Evolutionary conservation across 352 stramenopile genomes (phyloP).

Genomic region (Globisporangium irregulare): DNA sequence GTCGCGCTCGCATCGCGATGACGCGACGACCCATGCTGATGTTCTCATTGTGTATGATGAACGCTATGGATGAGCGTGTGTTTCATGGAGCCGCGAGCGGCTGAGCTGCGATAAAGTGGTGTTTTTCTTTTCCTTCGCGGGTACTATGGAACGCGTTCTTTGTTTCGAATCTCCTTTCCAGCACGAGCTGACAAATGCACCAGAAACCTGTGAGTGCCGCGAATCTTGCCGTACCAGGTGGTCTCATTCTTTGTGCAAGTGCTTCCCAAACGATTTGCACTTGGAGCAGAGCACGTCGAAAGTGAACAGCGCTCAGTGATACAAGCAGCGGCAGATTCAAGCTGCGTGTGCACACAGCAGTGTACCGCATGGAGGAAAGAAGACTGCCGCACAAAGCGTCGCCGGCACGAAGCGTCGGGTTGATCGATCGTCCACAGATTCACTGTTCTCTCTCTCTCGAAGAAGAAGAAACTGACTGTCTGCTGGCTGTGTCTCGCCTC

Average conservation of each 20-base stretch:
- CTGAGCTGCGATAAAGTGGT: too few relatives aligned
- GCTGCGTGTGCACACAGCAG: not conserved
- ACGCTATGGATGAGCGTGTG: not conserved
- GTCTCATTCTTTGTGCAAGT: not conserved
- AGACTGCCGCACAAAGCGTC: not conserved
- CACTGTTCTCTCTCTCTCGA: not conserved
- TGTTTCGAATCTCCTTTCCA: constrained; percentile 9
- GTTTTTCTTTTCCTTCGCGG: too few relatives aligned
- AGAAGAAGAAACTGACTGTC: not conserved
- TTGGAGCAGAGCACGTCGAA: not conserved
- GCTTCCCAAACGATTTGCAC: not conserved
- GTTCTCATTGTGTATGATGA: too few relatives aligned
- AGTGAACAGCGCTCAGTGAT: not conserved
- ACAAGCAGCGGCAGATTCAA: too few relatives aligned
- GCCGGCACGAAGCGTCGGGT: constrained; percentile 2
- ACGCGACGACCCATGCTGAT: too few relatives aligned
- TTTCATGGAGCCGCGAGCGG: too few relatives aligned
- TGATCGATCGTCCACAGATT: not conserved
- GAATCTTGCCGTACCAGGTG: not conserved
- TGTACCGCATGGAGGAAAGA: not conserved
- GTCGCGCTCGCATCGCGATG: not conserved
- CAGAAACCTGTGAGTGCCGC: not conserved
- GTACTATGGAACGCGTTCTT: not conserved
- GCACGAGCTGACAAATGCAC: not conserved
- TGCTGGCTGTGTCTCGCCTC: not conserved